Evolutionary conservation across 73 alveolate species (phyloP), one percentile per base, ranked within the genome.

Genomic region (Paramecium primaurelia): DNA sequence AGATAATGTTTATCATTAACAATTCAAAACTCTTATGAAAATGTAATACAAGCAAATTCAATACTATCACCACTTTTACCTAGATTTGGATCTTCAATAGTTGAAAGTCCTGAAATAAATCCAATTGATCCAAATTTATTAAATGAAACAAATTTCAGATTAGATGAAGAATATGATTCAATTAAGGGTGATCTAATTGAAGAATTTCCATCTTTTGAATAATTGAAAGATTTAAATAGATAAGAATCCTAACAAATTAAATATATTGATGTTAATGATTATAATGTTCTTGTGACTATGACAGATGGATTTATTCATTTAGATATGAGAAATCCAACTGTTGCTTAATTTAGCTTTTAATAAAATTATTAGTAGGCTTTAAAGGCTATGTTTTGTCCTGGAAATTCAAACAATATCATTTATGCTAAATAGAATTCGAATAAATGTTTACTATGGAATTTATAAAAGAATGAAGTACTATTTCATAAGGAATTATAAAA

Each of bases 301-400:
- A 26, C 91, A 25, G 58, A 40, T 44, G 91, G 91, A 4, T 80
- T 80, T 20, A 49, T 80, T 12, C 71, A 80, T 80, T 44, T 80
- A 11, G 91, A 80, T 80, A 80, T 80, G 10, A 80, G 91, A 44
- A 47, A 40, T 44, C 91, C 91, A 25, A 28, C 44, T 12, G 10
- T 32, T 2, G 75, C 49, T 10, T 36, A 80, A 47, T 80, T 80
- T 28, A 80, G 75, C 20, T 47, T n/a, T 47, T 36, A 32, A 18
- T 20, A 40, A 42, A 28, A 80, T 16, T 47, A 32, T 8, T 16
- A 80, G 3, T 9, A 40, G n/a, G 38, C 77, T 22, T 26, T 80
- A 28, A 80, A 47, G 26, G 91, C 91, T 6, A 8, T 44, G 47
- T 80, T 80, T 47, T 45, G 49, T 80, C 91, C 71, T 22, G 58